These are phyloP conservation scores for Penicillium flavigenum DNA, from an alignment of 495 filamentous ascomycete genomes.

Conservation along the genomic window DNA sequence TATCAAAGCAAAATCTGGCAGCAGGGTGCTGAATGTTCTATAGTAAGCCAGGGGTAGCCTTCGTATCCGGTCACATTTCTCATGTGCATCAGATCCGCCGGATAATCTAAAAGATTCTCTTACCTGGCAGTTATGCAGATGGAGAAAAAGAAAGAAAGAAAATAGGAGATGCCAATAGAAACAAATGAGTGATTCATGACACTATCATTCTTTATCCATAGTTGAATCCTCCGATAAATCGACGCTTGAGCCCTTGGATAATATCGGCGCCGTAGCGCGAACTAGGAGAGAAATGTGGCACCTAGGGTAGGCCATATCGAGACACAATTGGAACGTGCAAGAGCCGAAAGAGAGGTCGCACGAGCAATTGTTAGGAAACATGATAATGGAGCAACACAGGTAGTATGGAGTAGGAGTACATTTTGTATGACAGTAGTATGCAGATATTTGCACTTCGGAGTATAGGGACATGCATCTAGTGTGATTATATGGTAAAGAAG, in stretches of 20 bases:
- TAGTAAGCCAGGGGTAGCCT: background rate
- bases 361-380: conserved; percentile 37
- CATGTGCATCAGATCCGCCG: background rate
- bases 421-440: conserved; percentile 59
- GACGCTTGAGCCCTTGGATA: too few relatives aligned
- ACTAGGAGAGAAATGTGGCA: too few relatives aligned
- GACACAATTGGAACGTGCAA: conserved; percentile 62
- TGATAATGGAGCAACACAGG: conserved; percentile 50
- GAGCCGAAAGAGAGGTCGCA: conserved; percentile 53
- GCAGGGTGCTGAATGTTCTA: background rate
- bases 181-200: too few relatives aligned
- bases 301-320: conserved; percentile 56
- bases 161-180: too few relatives aligned
- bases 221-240: too few relatives aligned
- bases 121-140: background rate
- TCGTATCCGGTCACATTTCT: background rate
- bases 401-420: conserved; percentile 53
- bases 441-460: conserved; percentile 56
- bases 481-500: conserved; percentile 55
- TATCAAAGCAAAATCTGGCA: background rate
- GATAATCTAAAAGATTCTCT: background rate
- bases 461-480: conserved; percentile 59
- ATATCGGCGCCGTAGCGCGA: too few relatives aligned
- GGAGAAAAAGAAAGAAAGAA: too few relatives aligned
- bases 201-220: too few relatives aligned